Evolutionary conservation across 768 basidiomycete species (phyloP), one percentile per base, ranked within the genome.

Genomic region (Kwoniella heveanensis): DNA sequence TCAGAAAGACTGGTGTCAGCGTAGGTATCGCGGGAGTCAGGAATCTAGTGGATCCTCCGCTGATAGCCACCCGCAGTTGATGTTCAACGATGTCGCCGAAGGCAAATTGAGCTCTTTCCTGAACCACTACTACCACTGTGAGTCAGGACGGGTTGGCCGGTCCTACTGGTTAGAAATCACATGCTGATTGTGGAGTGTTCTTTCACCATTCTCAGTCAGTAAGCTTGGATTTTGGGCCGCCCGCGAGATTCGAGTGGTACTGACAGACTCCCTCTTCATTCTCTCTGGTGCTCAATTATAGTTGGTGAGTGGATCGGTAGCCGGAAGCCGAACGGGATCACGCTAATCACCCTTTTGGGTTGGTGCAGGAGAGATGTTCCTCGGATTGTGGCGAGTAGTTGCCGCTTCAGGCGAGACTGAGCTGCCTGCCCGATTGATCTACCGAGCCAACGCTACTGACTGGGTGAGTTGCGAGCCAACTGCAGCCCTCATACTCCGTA

Each of bases 51-150:
- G n/a, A n/a, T n/a, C n/a, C n/a, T n/a, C n/a, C n/a, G n/a, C n/a
- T n/a, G n/a, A n/a, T n/a, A n/a, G n/a, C n/a, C n/a, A n/a, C n/a
- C n/a, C 21, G 21, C 57, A 44, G 39, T 44, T 65, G 60, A 62
- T 68, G 58, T 68, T 68, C 57, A 59, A 58, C 30, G 68, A 69
- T 50, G 32, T 58, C 7, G 26, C 24, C 7, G 60, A 57, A 25
- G 53, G 53, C 10, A 51, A 29, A 21, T 17, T 19, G 15, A 51
- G 60, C 22, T 66, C 68, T 15, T 65, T 69, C 54, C 47, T 69
- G 26, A 53, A 59, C 49, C 68, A 69, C 51, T 69, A 69, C 52
- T 69, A 61, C 37, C 68, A 69, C 54, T 69, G 60, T 63, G 47
- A 44, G 39, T 44, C 8, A 32, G 13, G 13, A 13, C 13, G 32